phyloP scores from a whole-genome alignment of 2,329 filamentous ascomycete species.

The Incumbomyces lentus region DNA sequence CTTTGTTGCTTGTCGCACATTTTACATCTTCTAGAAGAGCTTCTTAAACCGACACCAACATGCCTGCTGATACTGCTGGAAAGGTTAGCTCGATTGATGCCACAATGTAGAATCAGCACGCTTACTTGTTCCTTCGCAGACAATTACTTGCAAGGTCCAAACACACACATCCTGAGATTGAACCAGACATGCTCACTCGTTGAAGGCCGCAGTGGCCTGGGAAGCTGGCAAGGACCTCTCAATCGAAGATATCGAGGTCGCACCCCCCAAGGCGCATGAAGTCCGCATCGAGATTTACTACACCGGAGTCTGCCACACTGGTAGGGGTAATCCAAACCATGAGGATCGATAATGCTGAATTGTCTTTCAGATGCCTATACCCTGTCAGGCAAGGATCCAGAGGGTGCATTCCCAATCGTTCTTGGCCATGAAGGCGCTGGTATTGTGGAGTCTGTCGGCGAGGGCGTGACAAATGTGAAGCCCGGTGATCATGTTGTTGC shows the following conservation, averaged over 20 bases:
- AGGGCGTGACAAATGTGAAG: constrained; percentile 92
- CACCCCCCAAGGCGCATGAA: constrained; percentile 79
- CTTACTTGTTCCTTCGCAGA: constrained; percentile 42
- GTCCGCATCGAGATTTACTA: constrained; percentile 96
- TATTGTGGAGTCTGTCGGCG: constrained; percentile 84
- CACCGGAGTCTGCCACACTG: constrained; percentile 97
- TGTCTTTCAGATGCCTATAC: constrained; percentile 68
- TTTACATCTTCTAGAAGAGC: not conserved
- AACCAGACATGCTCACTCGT: constrained; percentile 7
- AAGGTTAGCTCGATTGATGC: constrained; percentile 13
- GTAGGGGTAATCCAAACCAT: constrained; percentile 38
- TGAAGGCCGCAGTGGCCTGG: constrained; percentile 86
- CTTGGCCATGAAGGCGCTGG: constrained; percentile 86
- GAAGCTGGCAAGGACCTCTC: constrained; percentile 81
- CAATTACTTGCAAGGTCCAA: constrained; percentile 74
- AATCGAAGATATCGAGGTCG: constrained; percentile 88
- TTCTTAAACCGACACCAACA: constrained; percentile 8
- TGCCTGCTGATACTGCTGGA: constrained; percentile 20
- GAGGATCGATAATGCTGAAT: constrained; percentile 2
- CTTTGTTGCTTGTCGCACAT: not conserved
- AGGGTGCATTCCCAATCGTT: constrained; percentile 84
- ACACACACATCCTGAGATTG: not conserved
- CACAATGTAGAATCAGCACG: not conserved
- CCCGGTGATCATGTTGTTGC: constrained; percentile 82
- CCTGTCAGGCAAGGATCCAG: constrained; percentile 89